phyloP scores from a whole-genome alignment of 2,329 filamentous ascomycete genomes.

The Aschersonia sp. region DNA sequence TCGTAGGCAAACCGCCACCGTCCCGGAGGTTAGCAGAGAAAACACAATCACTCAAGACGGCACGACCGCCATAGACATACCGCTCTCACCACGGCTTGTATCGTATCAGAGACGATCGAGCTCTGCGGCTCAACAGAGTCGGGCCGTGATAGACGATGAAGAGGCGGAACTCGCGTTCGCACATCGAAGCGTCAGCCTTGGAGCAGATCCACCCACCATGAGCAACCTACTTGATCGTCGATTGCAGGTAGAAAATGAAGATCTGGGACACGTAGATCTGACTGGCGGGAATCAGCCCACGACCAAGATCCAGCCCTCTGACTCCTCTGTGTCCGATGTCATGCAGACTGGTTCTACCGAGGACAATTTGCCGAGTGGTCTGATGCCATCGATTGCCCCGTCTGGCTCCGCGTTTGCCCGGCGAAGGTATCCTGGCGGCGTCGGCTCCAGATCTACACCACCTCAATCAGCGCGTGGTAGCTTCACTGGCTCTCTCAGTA shows the following conservation, averaged over 20 bases:
- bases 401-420: slow-evolving; percentile 31
- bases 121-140: slow-evolving; percentile 51
- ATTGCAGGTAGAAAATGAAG: slow-evolving; percentile 18
- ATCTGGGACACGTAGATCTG: slow-evolving; percentile 8
- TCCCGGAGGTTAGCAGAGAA: slow-evolving; percentile 19
- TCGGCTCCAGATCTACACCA: slow-evolving; percentile 21
- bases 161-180: slow-evolving; percentile 46
- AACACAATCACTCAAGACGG: slow-evolving; percentile 31
- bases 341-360: slow-evolving; percentile 28
- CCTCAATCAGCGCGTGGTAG: slow-evolving; percentile 31
- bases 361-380: slow-evolving; percentile 28
- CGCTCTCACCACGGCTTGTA: slow-evolving; percentile 49
- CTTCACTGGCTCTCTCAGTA: slow-evolving; percentile 24
- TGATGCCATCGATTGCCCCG: slow-evolving; percentile 20
- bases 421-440: slow-evolving; percentile 25
- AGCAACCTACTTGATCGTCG: slow-evolving; percentile 43
- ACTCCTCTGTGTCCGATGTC: slow-evolving; percentile 17
- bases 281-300: slow-evolving; percentile 23
- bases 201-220: slow-evolving; percentile 48
- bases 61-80: slow-evolving; percentile 58
- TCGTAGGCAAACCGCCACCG: slow-evolving; percentile 11
- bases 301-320: slow-evolving; percentile 24
- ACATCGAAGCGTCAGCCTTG: slow-evolving; percentile 54
- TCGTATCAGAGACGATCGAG: slow-evolving; percentile 48
- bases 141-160: slow-evolving; percentile 39